Evolutionary conservation across 2,329 filamentous ascomycete genomes (phyloP).

Genomic region (Microdochium nivale): DNA sequence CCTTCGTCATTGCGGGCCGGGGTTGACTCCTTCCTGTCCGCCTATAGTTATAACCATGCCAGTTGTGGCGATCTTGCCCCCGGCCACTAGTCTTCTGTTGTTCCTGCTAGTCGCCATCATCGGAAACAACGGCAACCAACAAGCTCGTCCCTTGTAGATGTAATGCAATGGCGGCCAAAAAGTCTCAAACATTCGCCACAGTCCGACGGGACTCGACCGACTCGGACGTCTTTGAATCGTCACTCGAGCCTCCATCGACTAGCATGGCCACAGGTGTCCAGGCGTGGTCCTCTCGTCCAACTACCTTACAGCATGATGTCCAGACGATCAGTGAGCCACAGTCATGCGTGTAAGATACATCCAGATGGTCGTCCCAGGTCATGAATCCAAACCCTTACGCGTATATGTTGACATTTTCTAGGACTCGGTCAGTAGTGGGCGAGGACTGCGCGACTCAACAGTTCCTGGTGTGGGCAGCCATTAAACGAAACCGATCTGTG

Average conservation of each 20-base stretch:
- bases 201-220: not conserved
- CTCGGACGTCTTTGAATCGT: not conserved
- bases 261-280: not conserved
- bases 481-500: constrained; percentile 41
- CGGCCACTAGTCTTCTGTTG: constrained; percentile 1
- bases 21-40: constrained; percentile 9
- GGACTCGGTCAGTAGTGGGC: not conserved
- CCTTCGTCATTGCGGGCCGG: constrained; percentile 15
- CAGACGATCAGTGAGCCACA: not conserved
- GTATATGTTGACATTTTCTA: not conserved
- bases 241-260: not conserved
- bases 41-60: constrained; percentile 21
- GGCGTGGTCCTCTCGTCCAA: not conserved
- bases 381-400: no score
- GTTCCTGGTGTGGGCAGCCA: constrained; percentile 48
- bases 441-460: constrained; percentile 43
- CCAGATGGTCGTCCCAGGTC: no score
- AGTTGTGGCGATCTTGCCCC: constrained; percentile 18
- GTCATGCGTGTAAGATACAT: not conserved
- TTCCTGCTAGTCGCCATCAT: not conserved
- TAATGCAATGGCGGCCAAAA: not conserved
- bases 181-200: not conserved
- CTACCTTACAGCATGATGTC: not conserved
- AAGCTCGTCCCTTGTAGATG: not conserved
- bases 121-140: not conserved